Conservation (phyloP, 2,329 filamentous ascomycete genomes). For the Fusarium coicis region DNA sequence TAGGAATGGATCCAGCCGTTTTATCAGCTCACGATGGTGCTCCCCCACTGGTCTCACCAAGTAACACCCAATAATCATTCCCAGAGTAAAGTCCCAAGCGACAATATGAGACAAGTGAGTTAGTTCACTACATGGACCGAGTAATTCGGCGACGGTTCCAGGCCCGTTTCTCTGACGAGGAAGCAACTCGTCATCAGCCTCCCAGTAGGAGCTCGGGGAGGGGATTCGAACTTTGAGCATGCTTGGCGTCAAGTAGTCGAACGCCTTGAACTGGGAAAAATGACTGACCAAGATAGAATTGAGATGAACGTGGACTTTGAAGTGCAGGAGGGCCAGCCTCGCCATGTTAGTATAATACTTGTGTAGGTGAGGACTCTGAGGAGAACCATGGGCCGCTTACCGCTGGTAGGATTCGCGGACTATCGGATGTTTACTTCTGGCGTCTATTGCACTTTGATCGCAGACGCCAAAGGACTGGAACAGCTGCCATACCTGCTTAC, state of each 20-base stretch:
- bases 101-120: not conserved
- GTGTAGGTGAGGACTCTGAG: too few relatives aligned
- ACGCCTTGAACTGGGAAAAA: not conserved
- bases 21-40: not conserved
- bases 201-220: not conserved
- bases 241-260: not conserved
- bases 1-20: not conserved
- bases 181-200: not conserved
- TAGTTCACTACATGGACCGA: fast-evolving
- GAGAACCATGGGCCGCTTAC: not conserved
- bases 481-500: not conserved
- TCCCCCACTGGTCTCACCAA: fast-evolving
- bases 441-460: not conserved
- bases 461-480: not conserved
- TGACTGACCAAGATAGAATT: not conserved
- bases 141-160: not conserved
- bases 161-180: not conserved
- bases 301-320: not conserved
- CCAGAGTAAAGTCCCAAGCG: not conserved
- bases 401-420: not conserved
- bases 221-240: not conserved
- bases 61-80: not conserved
- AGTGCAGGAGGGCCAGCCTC: not conserved
- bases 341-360: not conserved
- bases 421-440: fast-evolving